Evolutionary conservation across 805 yeast species (phyloP).

Genomic region (Pichia kluyveri): DNA sequence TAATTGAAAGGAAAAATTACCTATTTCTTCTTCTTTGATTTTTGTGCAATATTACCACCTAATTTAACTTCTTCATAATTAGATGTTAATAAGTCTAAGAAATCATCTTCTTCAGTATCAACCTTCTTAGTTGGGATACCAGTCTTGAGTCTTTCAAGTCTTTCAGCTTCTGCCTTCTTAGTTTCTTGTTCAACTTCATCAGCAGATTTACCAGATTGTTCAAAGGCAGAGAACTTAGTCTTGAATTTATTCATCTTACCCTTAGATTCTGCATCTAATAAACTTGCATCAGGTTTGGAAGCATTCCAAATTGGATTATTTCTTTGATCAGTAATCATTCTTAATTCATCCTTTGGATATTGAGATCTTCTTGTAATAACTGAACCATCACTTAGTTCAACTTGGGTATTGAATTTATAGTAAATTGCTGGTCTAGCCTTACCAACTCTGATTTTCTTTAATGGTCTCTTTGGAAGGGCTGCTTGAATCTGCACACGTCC

Average conservation of each 20-base stretch:
- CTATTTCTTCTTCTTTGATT: conserved; percentile 20
- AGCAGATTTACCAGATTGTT: conserved; percentile 27
- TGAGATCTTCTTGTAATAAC: conserved; percentile 77
- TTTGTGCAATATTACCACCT: conserved; percentile 28
- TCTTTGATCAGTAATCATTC: conserved; percentile 84
- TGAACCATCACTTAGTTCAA: conserved; percentile 93
- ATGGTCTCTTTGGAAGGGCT: conserved; percentile 41
- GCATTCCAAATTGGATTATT: conserved; percentile 86
- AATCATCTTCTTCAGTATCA: conserved; percentile 26
- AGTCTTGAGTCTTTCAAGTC: conserved; percentile 21
- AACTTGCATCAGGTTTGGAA: conserved; percentile 64
- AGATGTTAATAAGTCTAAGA: conserved; percentile 50
- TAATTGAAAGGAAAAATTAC: too few relatives aligned
- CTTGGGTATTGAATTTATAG: conserved; percentile 77
- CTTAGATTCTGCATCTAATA: conserved; percentile 72
- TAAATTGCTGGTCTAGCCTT: conserved; percentile 91
- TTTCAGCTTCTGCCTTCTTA: conserved; percentile 21
- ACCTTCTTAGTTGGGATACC: conserved; percentile 20
- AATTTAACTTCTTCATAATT: conserved; percentile 27
- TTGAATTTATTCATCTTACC: conserved; percentile 74
- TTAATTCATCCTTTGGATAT: conserved; percentile 77
- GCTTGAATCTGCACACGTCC: conserved; percentile 23
- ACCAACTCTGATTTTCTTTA: conserved; percentile 64
- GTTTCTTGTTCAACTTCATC: conserved; percentile 19
- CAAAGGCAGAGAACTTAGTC: conserved; percentile 50